phyloP scores from a whole-genome alignment of 2,329 filamentous ascomycete genomes.

The Diaporthe eres region DNA sequence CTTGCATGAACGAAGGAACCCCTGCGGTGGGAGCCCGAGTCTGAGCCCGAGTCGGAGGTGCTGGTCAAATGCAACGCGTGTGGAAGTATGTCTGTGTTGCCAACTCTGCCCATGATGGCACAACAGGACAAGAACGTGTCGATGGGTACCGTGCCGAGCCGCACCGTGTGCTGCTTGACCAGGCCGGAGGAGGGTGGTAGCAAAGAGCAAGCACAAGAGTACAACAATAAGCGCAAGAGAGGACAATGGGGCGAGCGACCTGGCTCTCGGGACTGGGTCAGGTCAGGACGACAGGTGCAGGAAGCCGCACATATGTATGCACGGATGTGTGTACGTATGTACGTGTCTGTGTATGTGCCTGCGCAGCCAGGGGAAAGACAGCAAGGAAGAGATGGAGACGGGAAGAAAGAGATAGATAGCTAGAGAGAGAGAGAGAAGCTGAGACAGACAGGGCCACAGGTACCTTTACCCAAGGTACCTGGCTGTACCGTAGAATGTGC shows the following conservation, averaged over 20 bases:
- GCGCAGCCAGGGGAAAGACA: background rate
- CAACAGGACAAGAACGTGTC: conserved; percentile 10
- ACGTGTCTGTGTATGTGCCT: background rate
- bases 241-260: conserved; percentile 23
- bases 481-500: background rate
- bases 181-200: background rate
- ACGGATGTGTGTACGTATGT: background rate
- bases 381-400: background rate
- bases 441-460: conserved; percentile 14
- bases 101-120: background rate
- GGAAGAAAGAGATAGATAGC: background rate
- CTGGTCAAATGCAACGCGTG: conserved; percentile 18
- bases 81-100: conserved; percentile 9
- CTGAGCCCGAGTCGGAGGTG: conserved; percentile 7
- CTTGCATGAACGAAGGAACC: conserved; percentile 52
- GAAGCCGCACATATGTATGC: conserved; percentile 15
- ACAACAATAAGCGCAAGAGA: conserved; percentile 9
- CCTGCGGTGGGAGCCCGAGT: conserved; percentile 45
- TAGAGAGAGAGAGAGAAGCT: background rate
- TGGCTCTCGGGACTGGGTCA: conserved; percentile 8
- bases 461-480: background rate
- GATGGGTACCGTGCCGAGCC: conserved; percentile 14
- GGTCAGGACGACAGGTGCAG: conserved; percentile 41
- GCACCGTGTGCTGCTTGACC: conserved; percentile 23
- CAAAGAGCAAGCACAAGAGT: background rate